A percentile compares a stretch with the other conserved stretches of the same genome.
These are phyloP conservation scores for Panaeolus cyanescens DNA, from an alignment of 768 basidiomycete genomes.

Conservation along the genomic window DNA sequence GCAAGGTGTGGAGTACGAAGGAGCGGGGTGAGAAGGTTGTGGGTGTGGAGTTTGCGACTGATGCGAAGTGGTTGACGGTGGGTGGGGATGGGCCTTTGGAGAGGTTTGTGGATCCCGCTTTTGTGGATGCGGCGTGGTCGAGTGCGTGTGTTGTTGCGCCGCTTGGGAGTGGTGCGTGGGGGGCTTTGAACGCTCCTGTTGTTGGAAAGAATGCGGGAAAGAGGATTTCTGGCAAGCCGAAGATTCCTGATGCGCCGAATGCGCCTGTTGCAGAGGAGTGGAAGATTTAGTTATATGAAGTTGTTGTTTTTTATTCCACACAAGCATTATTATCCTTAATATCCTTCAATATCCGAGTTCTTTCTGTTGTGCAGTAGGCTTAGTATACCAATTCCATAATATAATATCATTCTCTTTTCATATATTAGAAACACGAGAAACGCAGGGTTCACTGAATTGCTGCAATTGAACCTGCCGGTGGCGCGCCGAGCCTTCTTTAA, in stretches of 20 bases:
- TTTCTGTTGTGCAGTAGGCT: too few species aligned
- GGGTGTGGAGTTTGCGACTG: slow-evolving; percentile 2
- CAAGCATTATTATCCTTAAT: too few species aligned
- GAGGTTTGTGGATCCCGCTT: neutral
- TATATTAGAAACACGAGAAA: too few species aligned
- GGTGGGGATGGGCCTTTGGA: neutral
- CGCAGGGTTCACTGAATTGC: too few species aligned
- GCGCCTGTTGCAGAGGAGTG: slow-evolving; percentile 2
- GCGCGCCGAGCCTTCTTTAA: too few species aligned
- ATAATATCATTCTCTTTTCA: too few species aligned
- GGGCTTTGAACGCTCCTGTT: neutral
- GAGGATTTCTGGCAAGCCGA: neutral
- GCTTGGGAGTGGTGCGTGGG: neutral
- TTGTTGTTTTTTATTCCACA: too few species aligned
- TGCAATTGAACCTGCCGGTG: too few species aligned
- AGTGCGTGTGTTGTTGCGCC: neutral
- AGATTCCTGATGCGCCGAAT: slow-evolving; percentile 7
- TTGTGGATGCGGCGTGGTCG: slow-evolving; percentile 4
- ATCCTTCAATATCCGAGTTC: too few species aligned
- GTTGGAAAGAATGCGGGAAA: neutral
- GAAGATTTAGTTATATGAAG: too few species aligned
- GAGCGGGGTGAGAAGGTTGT: neutral
- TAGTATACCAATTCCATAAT: too few species aligned
- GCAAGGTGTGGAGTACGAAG: slow-evolving; percentile 10
- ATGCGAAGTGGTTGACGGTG: slow-evolving; percentile 9